Evolutionary conservation across 352 stramenopile species (phyloP).

Genomic region (Aphanomyces stellatus): DNA sequence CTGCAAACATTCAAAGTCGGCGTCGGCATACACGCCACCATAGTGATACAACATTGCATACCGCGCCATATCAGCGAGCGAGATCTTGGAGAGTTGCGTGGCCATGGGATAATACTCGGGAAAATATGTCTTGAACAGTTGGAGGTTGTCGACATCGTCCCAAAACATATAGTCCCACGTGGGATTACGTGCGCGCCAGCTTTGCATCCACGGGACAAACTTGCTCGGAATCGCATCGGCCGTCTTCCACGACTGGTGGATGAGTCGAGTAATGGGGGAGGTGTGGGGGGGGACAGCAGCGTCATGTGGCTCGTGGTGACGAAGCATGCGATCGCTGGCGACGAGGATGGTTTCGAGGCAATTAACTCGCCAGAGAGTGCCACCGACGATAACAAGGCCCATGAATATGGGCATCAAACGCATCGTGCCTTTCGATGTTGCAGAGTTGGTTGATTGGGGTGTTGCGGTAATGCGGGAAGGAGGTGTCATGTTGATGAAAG

Average conservation of each 20-base stretch:
- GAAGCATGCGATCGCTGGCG: too few relatives aligned
- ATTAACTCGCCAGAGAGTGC: too few relatives aligned
- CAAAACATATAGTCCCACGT: slow-evolving; percentile 52
- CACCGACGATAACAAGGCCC: too few relatives aligned
- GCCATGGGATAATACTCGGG: slow-evolving; percentile 36
- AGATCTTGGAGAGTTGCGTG: slow-evolving; percentile 33
- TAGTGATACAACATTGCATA: slow-evolving; percentile 44
- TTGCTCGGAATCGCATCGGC: slow-evolving; percentile 29
- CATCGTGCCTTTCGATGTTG: too few relatives aligned
- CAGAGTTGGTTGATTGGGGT: too few relatives aligned
- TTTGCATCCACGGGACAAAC: slow-evolving; percentile 49
- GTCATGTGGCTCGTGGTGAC: too few relatives aligned
- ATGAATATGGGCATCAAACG: too few relatives aligned
- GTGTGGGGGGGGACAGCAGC: too few relatives aligned
- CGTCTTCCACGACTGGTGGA: slow-evolving; percentile 52
- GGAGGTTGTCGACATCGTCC: slow-evolving; percentile 43
- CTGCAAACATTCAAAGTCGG: slow-evolving; percentile 42
- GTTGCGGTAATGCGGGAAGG: too few relatives aligned
- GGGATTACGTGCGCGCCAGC: slow-evolving; percentile 32
- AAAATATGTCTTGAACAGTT: slow-evolving; percentile 37
- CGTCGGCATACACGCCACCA: slow-evolving; percentile 42
- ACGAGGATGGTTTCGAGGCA: too few relatives aligned
- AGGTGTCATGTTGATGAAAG: too few relatives aligned
- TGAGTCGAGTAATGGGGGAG: slow-evolving; percentile 43
- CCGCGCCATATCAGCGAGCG: slow-evolving; percentile 38